These are phyloP conservation scores for Diaporthe batatas DNA, from an alignment of 2,329 filamentous ascomycete genomes.

Conservation along the genomic window DNA sequence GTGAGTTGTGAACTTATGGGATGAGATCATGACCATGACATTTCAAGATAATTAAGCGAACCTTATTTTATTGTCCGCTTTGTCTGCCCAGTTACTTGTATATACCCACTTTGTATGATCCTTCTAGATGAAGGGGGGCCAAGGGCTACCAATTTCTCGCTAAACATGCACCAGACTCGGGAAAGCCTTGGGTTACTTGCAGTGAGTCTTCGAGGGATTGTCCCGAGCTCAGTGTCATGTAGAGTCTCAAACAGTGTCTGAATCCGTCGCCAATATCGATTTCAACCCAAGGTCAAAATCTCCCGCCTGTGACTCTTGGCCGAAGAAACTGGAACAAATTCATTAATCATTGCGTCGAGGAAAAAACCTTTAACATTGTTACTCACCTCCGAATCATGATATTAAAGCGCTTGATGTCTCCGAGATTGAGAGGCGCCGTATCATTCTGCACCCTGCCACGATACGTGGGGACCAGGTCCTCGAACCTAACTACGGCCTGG, in stretches of 20 bases:
- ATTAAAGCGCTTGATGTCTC: background rate
- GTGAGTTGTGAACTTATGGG: background rate
- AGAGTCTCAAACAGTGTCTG: background rate
- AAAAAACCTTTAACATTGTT: background rate
- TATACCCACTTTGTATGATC: too few relatives aligned
- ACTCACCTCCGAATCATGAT: constrained; percentile 33
- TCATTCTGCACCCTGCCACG: constrained; percentile 29
- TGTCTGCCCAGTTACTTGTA: background rate
- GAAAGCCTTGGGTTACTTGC: background rate
- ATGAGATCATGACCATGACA: constrained; percentile 13
- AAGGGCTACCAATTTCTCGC: background rate
- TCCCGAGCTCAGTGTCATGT: background rate
- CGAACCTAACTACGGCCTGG: background rate
- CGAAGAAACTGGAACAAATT: constrained; percentile 5
- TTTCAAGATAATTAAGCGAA: background rate
- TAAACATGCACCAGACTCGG: too few relatives aligned
- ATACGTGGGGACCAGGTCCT: constrained; percentile 10
- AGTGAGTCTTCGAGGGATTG: background rate
- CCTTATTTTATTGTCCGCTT: background rate
- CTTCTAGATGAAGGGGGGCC: too few relatives aligned
- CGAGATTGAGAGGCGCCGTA: constrained; percentile 1
- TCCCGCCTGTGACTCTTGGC: constrained; percentile 10
- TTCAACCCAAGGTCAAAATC: constrained; percentile 6
- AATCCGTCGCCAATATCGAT: constrained; percentile 12
- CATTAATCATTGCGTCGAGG: background rate